A percentile compares a stretch with the other conserved stretches of the same genome.
These are phyloP conservation scores for Saturnispora sekii DNA, from an alignment of 805 yeast species.

Conservation along the genomic window DNA sequence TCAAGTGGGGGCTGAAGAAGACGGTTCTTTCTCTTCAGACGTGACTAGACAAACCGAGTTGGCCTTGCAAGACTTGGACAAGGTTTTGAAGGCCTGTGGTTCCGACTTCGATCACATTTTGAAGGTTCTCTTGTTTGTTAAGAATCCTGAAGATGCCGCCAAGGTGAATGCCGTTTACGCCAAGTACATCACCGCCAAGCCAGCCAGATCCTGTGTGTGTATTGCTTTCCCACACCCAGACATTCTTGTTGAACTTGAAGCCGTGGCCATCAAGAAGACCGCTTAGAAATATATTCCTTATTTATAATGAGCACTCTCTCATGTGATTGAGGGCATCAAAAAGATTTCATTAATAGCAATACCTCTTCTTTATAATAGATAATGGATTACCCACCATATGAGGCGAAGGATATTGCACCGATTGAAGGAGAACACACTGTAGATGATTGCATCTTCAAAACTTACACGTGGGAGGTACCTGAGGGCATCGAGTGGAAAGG, in stretches of 20 bases:
- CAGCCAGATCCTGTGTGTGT: slow-evolving; percentile 45
- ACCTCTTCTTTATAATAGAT: not conserved
- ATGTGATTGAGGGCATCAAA: not conserved
- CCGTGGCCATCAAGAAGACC: slow-evolving; percentile 27
- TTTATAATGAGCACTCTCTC: not conserved
- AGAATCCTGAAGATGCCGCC: slow-evolving; percentile 33
- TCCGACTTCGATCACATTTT: slow-evolving; percentile 36
- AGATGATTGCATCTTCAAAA: slow-evolving; percentile 18
- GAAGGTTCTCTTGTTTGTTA: slow-evolving; percentile 41
- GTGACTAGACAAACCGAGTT: slow-evolving; percentile 37
- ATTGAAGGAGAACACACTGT: slow-evolving; percentile 7
- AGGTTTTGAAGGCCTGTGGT: slow-evolving; percentile 35
- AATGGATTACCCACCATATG: slow-evolving; percentile 10
- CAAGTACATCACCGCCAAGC: slow-evolving; percentile 36
- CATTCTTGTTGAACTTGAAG: slow-evolving; percentile 44
- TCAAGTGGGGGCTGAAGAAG: slow-evolving; percentile 20
- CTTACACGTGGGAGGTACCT: slow-evolving; percentile 15
- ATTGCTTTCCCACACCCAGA: slow-evolving; percentile 42
- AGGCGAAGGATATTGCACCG: slow-evolving; percentile 8
- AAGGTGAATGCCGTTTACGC: slow-evolving; percentile 38
- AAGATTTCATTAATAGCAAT: no score
- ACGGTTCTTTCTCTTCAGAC: slow-evolving; percentile 33
- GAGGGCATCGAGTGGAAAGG: slow-evolving; percentile 32
- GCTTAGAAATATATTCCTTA: slow-evolving; percentile 7
- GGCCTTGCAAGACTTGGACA: slow-evolving; percentile 35